These are phyloP conservation scores for Clathrus columnatus DNA, from an alignment of 768 basidiomycete genomes.

Conservation along the genomic window DNA sequence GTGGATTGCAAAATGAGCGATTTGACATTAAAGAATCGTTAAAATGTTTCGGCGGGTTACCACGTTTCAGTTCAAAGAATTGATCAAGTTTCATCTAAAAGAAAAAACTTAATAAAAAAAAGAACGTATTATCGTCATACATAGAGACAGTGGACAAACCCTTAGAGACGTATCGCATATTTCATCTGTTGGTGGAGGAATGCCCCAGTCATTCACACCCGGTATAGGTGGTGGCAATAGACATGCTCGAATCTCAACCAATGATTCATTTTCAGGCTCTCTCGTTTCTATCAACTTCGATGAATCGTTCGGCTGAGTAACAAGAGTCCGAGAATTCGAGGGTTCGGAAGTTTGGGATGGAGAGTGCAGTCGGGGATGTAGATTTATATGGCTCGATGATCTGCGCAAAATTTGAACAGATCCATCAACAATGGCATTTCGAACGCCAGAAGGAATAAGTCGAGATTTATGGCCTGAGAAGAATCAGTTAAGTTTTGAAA, in stretches of 20 bases:
- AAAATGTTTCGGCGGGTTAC: constrained; percentile 71
- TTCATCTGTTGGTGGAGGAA: constrained; percentile 47
- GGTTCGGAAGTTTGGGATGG: background rate
- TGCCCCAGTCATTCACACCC: constrained; percentile 67
- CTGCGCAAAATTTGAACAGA: constrained; percentile 4
- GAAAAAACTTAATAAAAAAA: background rate
- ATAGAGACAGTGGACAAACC: constrained; percentile 28
- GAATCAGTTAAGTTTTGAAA: too few species aligned
- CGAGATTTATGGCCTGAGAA: background rate
- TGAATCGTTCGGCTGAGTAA: background rate
- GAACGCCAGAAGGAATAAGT: background rate
- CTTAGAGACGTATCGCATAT: constrained; percentile 56
- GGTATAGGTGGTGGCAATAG: constrained; percentile 57
- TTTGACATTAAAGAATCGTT: constrained; percentile 93
- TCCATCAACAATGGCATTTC: background rate
- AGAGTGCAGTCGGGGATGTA: background rate
- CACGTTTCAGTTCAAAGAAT: constrained; percentile 63
- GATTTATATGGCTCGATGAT: background rate
- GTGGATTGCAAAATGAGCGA: constrained; percentile 90
- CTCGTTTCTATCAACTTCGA: background rate
- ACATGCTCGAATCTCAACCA: constrained; percentile 40
- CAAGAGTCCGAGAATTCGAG: background rate
- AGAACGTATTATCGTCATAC: background rate
- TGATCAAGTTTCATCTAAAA: constrained; percentile 69
- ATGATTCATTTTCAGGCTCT: constrained; percentile 32